Evolutionary conservation across 306 rosid species (phyloP), one percentile per base, ranked within the genome.

Genomic region (Prunus mume): DNA sequence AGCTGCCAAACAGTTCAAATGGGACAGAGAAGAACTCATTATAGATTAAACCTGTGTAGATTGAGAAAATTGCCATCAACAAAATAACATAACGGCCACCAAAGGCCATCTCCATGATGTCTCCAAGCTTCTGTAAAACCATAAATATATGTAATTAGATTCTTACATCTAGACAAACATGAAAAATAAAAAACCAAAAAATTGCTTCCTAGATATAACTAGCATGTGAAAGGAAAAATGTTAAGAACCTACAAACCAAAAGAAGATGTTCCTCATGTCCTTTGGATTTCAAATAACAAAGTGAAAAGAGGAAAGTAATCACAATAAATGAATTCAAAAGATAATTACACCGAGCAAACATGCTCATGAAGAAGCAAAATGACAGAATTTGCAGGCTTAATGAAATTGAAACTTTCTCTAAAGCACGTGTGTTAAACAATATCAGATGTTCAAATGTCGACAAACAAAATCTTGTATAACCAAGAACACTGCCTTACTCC

Each of bases 21-120:
- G 97, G 97, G 78, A 92, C 83, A 56, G 97, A 95, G 87, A 92
- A 95, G 87, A 95, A 95, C 84, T 94, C 98, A 79, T 94, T 94
- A 84, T 94, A 94, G 83, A 94, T 90, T 63, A 94, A 58, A 76
- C 98, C 98, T 32, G 98, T 94, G 89, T 89, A 94, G 87, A 94
- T 92, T 62, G 98, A 94, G 87, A 94, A 94, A 77, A 94, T 74
- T 22, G 98, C 67, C 98, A 94, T 94, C 92, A 94, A 22, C 81
- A 94, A 56, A 82, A 94, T 89, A 80, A 92, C 90, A 83, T 94
- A 94, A 72, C 98, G 98, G 69, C 98, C 98, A 68, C 97, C 98
- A 82, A 94, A 94, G 80, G 97, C 88, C 98, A 94, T 94, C 66
- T 88, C 97, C 68, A 88, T 85, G 81, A 94, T 94, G 85, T 94